Evolutionary conservation across 2,329 filamentous ascomycete species (phyloP).

Genomic region (Colletotrichum truncatum): DNA sequence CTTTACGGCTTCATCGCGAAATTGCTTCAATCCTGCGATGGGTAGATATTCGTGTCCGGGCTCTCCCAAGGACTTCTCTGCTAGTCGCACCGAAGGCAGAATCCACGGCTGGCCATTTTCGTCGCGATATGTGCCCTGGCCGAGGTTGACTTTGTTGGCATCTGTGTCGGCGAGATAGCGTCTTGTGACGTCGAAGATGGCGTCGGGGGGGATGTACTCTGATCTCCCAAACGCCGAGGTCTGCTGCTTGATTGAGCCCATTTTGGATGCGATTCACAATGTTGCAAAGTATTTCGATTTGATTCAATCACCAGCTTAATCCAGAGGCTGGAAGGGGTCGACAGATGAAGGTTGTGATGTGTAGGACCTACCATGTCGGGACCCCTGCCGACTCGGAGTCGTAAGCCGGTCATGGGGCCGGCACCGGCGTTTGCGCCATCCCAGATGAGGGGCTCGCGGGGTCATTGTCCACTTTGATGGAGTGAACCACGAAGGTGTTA

Average conservation of each 20-base stretch:
- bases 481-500: neutral
- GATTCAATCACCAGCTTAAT: no score
- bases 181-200: slow-evolving; percentile 45
- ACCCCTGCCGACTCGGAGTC: slow-evolving; percentile 18
- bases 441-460: slow-evolving; percentile 19
- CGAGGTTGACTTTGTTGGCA: slow-evolving; percentile 48
- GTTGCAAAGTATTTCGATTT: neutral
- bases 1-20: slow-evolving; percentile 42
- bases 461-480: slow-evolving; percentile 7
- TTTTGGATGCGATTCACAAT: neutral
- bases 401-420: slow-evolving; percentile 12
- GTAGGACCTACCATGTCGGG: slow-evolving; percentile 4
- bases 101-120: slow-evolving; percentile 48
- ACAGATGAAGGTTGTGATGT: neutral
- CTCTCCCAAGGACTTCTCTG: slow-evolving; percentile 32
- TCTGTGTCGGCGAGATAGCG: slow-evolving; percentile 40
- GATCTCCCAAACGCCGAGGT: slow-evolving; percentile 33
- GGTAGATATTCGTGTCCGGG: slow-evolving; percentile 48
- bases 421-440: slow-evolving; percentile 16
- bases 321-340: neutral
- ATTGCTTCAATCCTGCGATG: slow-evolving; percentile 43
- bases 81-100: slow-evolving; percentile 44
- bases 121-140: slow-evolving; percentile 48
- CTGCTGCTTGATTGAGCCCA: slow-evolving; percentile 19
- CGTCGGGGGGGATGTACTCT: slow-evolving; percentile 39